Percentiles rank a stretch among this genome's conserved stretches.
Evolutionary conservation across 108 stramenopile species (phyloP).

Genomic region (Cyclotella baltica): DNA sequence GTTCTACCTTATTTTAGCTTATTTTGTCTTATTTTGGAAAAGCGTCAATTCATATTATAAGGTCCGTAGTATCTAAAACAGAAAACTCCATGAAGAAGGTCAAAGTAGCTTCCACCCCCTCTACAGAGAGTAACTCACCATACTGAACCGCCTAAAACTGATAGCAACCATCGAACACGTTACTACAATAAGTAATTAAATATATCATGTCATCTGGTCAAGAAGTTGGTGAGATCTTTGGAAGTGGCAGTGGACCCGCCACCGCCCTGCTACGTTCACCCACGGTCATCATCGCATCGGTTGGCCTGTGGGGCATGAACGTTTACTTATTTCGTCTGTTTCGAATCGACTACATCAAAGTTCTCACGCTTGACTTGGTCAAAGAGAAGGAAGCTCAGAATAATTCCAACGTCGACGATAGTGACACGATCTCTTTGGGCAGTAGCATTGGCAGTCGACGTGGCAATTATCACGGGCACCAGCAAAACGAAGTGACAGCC

Average conservation of each 20-base stretch:
- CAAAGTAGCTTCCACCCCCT: too few relatives aligned
- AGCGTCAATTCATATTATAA: too few relatives aligned
- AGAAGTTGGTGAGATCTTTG: conserved; percentile 89
- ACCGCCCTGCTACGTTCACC: conserved; percentile 84
- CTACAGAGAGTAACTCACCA: too few relatives aligned
- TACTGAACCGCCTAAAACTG: too few relatives aligned
- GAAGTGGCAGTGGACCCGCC: conserved; percentile 76
- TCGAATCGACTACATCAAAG: conserved; percentile 78
- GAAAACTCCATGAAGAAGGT: too few relatives aligned
- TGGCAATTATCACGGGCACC: neutral
- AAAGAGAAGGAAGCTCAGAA: conserved; percentile 52
- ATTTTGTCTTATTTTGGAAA: too few relatives aligned
- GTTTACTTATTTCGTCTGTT: conserved; percentile 82
- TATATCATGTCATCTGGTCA: conserved; percentile 81
- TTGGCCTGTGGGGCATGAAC: conserved; percentile 92
- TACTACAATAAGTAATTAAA: too few relatives aligned
- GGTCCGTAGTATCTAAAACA: too few relatives aligned
- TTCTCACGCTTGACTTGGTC: conserved; percentile 74
- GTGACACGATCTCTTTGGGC: neutral
- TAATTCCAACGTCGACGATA: conserved; percentile 23
- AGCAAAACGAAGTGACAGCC: conserved; percentile 57
- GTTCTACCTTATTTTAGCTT: too few relatives aligned
- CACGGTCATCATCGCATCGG: conserved; percentile 79
- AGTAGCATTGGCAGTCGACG: conserved; percentile 6
- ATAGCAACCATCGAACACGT: too few relatives aligned